phyloP scores from a whole-genome alignment of 2,329 filamentous ascomycete genomes.

The Fragosphaeria purpurea region DNA sequence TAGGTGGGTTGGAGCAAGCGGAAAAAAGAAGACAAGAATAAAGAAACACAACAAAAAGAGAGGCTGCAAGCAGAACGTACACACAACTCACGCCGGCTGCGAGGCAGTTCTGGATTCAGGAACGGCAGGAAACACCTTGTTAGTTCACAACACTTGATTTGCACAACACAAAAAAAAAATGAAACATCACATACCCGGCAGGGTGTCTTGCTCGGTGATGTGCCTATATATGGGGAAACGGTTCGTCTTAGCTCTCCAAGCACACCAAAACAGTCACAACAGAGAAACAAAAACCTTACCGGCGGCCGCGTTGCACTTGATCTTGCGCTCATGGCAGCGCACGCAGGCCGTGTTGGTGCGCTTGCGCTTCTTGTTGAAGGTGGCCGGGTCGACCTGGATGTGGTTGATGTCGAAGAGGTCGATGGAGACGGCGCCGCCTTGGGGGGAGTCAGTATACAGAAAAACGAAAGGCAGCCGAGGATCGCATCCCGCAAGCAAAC shows the following conservation, averaged over 20 bases:
- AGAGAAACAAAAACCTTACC: too few relatives aligned
- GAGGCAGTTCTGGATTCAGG: slow-evolving; percentile 1
- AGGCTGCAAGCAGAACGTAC: neutral
- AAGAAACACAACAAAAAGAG: too few relatives aligned
- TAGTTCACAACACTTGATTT: too few relatives aligned
- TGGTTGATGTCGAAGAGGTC: slow-evolving; percentile 6
- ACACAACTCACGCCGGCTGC: neutral
- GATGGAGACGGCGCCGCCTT: neutral
- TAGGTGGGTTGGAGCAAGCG: too few relatives aligned
- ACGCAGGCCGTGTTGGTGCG: slow-evolving; percentile 7
- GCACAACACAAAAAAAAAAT: too few relatives aligned
- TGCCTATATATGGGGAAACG: neutral
- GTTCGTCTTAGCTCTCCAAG: too few relatives aligned
- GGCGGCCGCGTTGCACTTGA: slow-evolving; percentile 6
- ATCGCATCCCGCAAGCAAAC: too few relatives aligned
- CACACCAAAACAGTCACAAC: too few relatives aligned
- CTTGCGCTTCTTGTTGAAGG: slow-evolving; percentile 11
- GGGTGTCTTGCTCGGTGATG: neutral
- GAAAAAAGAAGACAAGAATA: too few relatives aligned
- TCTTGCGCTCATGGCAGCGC: slow-evolving; percentile 11
- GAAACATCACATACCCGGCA: slow-evolving; percentile 1
- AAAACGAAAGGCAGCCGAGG: too few relatives aligned
- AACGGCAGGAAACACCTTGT: too few relatives aligned
- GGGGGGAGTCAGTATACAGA: too few relatives aligned
- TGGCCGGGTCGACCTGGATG: slow-evolving; percentile 8